These are phyloP conservation scores for Cardamine chenopodiifolia DNA, from an alignment of 345 rosid genomes.

Conservation along the genomic window DNA sequence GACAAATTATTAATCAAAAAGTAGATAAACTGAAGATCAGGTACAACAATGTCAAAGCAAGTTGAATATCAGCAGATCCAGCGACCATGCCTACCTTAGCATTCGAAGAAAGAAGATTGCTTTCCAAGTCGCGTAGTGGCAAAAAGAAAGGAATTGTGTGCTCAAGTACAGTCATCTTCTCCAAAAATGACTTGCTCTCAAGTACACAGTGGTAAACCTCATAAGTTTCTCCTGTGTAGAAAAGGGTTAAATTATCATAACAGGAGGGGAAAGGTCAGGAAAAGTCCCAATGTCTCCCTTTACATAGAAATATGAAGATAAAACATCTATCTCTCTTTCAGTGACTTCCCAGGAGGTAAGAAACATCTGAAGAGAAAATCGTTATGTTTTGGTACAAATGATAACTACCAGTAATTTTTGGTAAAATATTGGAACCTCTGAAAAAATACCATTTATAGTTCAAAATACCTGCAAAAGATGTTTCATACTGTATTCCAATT, in stretches of 20 bases:
- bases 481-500: conserved; percentile 91
- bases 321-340: conserved; percentile 8
- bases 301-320: conserved; percentile 10
- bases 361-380: neutral
- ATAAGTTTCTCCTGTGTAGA: conserved; percentile 71
- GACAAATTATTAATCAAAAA: conserved; percentile 19
- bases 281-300: neutral
- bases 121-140: conserved; percentile 87
- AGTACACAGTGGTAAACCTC: conserved; percentile 87
- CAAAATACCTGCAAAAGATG: conserved; percentile 81
- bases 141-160: conserved; percentile 96
- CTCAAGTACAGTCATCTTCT: conserved; percentile 89
- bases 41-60: conserved; percentile 22
- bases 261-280: neutral
- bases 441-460: neutral
- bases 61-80: conserved; percentile 12
- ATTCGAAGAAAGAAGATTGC: conserved; percentile 82
- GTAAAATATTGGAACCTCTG: neutral
- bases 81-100: conserved; percentile 71
- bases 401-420: neutral
- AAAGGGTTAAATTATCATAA: neutral
- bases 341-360: conserved; percentile 17
- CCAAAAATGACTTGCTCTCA: conserved; percentile 92
- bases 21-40: conserved; percentile 13
- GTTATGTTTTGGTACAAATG: neutral